phyloP scores from a whole-genome alignment of 805 yeast genomes.

The Kuraishia molischiana region DNA sequence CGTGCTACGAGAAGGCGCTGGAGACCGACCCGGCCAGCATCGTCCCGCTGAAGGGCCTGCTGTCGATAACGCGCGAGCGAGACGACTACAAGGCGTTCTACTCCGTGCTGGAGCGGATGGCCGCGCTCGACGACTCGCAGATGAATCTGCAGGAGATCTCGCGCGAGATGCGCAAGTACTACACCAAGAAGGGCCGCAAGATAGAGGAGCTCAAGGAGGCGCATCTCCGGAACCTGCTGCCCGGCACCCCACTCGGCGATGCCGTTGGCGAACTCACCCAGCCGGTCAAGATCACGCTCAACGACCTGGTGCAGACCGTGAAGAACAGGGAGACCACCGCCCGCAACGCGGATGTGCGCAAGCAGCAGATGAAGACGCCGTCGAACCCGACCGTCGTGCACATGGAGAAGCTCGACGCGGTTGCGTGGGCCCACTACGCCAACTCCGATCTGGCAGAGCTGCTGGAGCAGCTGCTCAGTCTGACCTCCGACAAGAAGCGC shows the following conservation, averaged over 20 bases:
- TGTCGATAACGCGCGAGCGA: constrained; percentile 29
- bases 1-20: constrained; percentile 39
- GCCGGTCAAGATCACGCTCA: constrained; percentile 33
- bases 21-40: constrained; percentile 37
- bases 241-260: constrained; percentile 47
- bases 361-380: constrained; percentile 40
- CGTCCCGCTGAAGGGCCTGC: constrained; percentile 77
- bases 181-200: constrained; percentile 4
- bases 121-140: not conserved
- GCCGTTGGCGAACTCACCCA: constrained; percentile 37
- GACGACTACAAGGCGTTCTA: constrained; percentile 37
- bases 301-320: constrained; percentile 30
- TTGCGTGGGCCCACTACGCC: constrained; percentile 36
- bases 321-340: constrained; percentile 28
- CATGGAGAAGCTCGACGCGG: constrained; percentile 24
- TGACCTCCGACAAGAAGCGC: constrained; percentile 50
- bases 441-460: constrained; percentile 42
- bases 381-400: constrained; percentile 31
- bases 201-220: constrained; percentile 28
- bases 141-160: constrained; percentile 21
- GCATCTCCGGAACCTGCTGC: constrained; percentile 41
- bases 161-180: constrained; percentile 21
- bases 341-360: constrained; percentile 30
- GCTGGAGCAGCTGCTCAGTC: constrained; percentile 47
- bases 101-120: constrained; percentile 23